These are phyloP conservation scores for Cyclotella cryptica DNA, from an alignment of 108 stramenopile species.

Conservation along the genomic window DNA sequence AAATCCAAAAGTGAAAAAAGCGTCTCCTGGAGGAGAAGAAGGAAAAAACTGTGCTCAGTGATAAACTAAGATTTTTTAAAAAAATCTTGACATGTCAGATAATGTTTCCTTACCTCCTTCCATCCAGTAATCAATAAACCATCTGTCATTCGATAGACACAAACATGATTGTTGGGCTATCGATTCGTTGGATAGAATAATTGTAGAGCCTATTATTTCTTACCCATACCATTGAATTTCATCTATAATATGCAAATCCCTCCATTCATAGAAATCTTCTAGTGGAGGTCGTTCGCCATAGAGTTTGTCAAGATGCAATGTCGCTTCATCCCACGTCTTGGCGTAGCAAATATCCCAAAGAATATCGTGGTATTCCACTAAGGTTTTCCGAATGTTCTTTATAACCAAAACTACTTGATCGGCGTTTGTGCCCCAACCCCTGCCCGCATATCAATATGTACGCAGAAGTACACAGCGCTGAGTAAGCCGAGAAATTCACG, in stretches of 20 bases:
- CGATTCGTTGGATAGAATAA: not conserved
- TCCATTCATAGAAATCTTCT: constrained; percentile 33
- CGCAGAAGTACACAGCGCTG: no score
- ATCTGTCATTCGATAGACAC: not conserved
- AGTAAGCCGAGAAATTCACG: not conserved
- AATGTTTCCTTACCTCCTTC: constrained; percentile 26
- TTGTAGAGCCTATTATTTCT: not conserved
- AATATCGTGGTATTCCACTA: no score
- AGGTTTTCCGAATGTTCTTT: no score
- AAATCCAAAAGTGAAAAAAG: no score
- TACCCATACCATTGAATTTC: constrained; percentile 47
- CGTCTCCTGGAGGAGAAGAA: no score
- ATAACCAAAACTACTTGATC: constrained; percentile 23
- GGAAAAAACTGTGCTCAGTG: no score
- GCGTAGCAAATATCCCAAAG: no score
- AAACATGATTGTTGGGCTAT: not conserved
- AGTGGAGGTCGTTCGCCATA: constrained; percentile 29
- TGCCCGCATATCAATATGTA: not conserved
- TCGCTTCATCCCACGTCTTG: no score
- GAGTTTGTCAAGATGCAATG: constrained; percentile 14
- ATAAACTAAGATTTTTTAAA: no score
- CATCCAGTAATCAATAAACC: constrained; percentile 57
- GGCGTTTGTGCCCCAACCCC: constrained; percentile 43
- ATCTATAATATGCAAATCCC: constrained; percentile 40
- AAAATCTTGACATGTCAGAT: no score